Conservation (phyloP, 1,139 yeast genomes). For the Scheffersomyces cryptocercus region DNA sequence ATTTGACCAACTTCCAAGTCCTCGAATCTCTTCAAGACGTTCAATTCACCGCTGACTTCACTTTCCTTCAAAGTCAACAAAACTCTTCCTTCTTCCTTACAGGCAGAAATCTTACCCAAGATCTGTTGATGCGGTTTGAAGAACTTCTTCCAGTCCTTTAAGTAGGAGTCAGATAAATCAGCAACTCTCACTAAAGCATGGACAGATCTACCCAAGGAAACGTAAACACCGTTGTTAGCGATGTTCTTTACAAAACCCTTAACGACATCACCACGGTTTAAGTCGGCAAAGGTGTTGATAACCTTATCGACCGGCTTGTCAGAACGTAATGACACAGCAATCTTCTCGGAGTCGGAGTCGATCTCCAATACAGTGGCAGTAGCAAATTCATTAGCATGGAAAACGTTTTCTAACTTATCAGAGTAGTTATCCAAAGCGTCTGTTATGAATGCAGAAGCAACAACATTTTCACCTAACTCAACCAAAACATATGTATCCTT, state of each 20-base stretch:
- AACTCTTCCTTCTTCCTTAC: constrained; percentile 65
- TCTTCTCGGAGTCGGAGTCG: constrained; percentile 57
- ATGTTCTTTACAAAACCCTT: constrained; percentile 79
- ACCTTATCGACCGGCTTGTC: constrained; percentile 52
- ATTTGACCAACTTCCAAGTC: constrained; percentile 72
- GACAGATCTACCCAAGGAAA: constrained; percentile 69
- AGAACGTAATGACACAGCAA: constrained; percentile 65
- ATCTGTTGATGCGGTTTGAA: constrained; percentile 73
- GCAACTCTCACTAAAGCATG: constrained; percentile 81
- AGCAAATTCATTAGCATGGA: constrained; percentile 56
- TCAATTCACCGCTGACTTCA: constrained; percentile 70
- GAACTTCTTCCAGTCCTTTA: constrained; percentile 85
- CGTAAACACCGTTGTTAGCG: constrained; percentile 76
- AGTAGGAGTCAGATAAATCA: constrained; percentile 77
- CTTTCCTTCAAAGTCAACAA: constrained; percentile 81
- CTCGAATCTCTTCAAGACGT: constrained; percentile 55
- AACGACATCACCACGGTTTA: constrained; percentile 69
- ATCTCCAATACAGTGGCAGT: constrained; percentile 61
- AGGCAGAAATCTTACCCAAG: constrained; percentile 68
- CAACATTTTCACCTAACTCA: constrained; percentile 60
- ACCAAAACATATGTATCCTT: constrained; percentile 64
- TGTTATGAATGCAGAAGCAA: constrained; percentile 70
- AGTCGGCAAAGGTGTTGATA: constrained; percentile 52
- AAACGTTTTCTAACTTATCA: constrained; percentile 52
- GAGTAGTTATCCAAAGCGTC: constrained; percentile 79